A percentile compares a stretch with the other conserved stretches of the same genome.
phyloP scores from a whole-genome alignment of 2,329 filamentous ascomycete genomes.

The Trichophyton equinum region DNA sequence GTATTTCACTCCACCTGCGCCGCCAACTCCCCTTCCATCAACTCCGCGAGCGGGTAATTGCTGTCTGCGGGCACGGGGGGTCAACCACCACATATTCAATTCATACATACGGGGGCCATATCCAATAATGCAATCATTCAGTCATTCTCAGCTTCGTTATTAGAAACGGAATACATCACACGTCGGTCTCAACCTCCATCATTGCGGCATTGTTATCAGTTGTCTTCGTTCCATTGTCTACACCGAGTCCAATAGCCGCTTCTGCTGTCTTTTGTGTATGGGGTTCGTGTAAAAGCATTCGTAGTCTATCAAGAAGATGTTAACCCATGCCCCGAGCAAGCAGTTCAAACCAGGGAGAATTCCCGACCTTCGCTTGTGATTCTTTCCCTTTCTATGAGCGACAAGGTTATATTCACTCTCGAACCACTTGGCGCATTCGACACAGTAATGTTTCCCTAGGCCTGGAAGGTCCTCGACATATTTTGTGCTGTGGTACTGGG shows the following conservation, averaged over 20 bases:
- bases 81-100: neutral
- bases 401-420: conserved; percentile 67
- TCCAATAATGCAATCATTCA: neutral
- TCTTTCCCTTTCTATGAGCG: conserved; percentile 72
- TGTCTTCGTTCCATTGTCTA: conserved; percentile 49
- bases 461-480: conserved; percentile 76
- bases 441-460: conserved; percentile 74
- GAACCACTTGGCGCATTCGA: conserved; percentile 93
- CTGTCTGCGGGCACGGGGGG: neutral
- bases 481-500: conserved; percentile 65
- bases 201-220: conserved; percentile 15
- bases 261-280: conserved; percentile 80
- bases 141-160: neutral
- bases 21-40: neutral
- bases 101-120: neutral
- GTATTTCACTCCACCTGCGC: neutral
- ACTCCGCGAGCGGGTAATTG: neutral
- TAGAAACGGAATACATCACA: neutral
- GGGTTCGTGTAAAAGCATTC: conserved; percentile 68
- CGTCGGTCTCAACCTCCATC: conserved; percentile 26
- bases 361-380: conserved; percentile 72
- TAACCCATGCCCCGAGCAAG: neutral
- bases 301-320: conserved; percentile 45
- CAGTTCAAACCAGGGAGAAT: conserved; percentile 10
- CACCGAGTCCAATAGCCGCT: conserved; percentile 55